phyloP scores from a whole-genome alignment of 352 stramenopile species.

The Phytophthora constricta region DNA sequence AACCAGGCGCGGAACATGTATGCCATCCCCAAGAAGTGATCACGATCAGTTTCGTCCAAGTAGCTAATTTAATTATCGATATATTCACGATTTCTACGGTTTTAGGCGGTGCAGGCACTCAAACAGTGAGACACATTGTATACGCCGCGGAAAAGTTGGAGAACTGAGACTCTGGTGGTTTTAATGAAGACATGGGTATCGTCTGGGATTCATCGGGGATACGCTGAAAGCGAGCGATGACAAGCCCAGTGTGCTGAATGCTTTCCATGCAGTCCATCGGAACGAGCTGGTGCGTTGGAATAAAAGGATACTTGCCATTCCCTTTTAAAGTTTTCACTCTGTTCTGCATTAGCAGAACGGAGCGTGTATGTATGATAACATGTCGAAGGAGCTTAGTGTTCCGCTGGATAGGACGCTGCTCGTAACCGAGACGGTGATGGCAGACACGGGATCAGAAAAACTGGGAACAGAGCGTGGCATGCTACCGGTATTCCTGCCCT shows the following conservation, averaged over 20 bases:
- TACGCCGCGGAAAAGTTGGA: too few relatives aligned
- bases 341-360: slow-evolving; percentile 21
- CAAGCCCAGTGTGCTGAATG: slow-evolving; percentile 11
- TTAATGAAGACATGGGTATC: slow-evolving; percentile 43
- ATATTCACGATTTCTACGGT: not conserved
- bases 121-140: slow-evolving; percentile 40
- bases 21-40: too few relatives aligned
- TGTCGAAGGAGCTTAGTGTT: slow-evolving; percentile 28
- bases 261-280: slow-evolving; percentile 28
- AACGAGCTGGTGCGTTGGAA: slow-evolving; percentile 14
- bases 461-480: not conserved
- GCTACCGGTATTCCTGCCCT: slow-evolving; percentile 22
- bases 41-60: too few relatives aligned
- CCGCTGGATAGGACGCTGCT: slow-evolving; percentile 38
- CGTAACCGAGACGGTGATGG: slow-evolving; percentile 21
- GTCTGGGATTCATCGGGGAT: slow-evolving; percentile 40
- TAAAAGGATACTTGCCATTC: not conserved
- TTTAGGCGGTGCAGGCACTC: slow-evolving; percentile 34
- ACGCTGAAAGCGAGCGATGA: not conserved
- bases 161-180: too few relatives aligned
- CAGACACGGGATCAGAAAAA: not conserved
- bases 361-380: slow-evolving; percentile 21
- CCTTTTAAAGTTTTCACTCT: too few relatives aligned
- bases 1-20: slow-evolving; percentile 33
- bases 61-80: too few relatives aligned